These are phyloP conservation scores for Termitomyces sp. DNA, from an alignment of 768 basidiomycete species.

Conservation along the genomic window DNA sequence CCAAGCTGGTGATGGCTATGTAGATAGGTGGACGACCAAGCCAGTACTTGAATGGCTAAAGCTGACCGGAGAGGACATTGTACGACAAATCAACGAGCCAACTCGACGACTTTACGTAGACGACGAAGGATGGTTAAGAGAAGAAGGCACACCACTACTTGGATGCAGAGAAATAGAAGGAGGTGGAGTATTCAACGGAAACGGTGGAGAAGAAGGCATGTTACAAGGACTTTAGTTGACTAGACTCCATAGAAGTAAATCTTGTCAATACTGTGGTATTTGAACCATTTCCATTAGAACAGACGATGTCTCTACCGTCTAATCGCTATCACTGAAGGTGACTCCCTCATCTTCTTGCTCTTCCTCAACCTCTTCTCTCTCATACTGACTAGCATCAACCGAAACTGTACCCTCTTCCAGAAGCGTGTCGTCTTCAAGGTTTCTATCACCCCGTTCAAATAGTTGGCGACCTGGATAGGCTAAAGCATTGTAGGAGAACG, in stretches of 20 bases:
- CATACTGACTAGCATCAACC: conserved; percentile 88
- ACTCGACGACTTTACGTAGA: conserved; percentile 33
- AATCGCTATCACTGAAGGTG: conserved; percentile 88
- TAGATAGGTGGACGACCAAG: conserved; percentile 61
- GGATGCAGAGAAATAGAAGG: conserved; percentile 56
- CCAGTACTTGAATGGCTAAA: conserved; percentile 72
- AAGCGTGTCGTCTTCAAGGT: conserved; percentile 74
- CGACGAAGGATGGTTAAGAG: conserved; percentile 56
- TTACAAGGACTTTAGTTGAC: conserved; percentile 56
- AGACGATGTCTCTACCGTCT: conserved; percentile 13
- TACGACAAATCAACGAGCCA: conserved; percentile 25
- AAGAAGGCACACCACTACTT: conserved; percentile 48
- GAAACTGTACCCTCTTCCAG: conserved; percentile 84
- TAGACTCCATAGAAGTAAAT: conserved; percentile 14
- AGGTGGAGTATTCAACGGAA: conserved; percentile 47
- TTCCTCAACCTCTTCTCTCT: conserved; percentile 55
- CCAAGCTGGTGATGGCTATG: conserved; percentile 35
- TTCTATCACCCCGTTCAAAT: conserved; percentile 73
- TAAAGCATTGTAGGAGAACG: background rate
- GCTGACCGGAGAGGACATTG: conserved; percentile 48
- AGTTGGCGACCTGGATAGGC: conserved; percentile 76
- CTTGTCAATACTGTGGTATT: background rate
- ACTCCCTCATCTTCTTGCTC: conserved; percentile 68
- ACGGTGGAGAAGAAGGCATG: conserved; percentile 47
- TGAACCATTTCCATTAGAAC: background rate